These are phyloP conservation scores for Aspergillus ellipticus DNA, from an alignment of 495 filamentous ascomycete species.

Conservation along the genomic window DNA sequence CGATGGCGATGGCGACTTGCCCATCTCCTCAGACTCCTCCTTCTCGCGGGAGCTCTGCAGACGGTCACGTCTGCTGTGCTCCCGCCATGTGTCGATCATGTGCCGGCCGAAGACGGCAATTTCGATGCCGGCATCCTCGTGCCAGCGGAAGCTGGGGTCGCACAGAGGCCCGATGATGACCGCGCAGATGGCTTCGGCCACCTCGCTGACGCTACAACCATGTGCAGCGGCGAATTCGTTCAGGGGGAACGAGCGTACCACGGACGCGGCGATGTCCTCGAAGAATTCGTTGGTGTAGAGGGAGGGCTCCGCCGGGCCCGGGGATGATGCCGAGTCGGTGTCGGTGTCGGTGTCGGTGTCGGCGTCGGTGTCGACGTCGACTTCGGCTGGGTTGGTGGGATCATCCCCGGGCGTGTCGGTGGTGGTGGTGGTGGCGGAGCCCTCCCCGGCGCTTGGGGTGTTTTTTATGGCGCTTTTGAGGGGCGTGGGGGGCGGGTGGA, in stretches of 20 bases:
- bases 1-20: no score
- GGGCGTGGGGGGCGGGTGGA: no score
- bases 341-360: background rate
- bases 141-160: constrained; percentile 3
- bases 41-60: background rate
- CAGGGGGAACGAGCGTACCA: constrained; percentile 18
- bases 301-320: background rate
- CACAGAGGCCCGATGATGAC: constrained; percentile 19
- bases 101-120: constrained; percentile 12
- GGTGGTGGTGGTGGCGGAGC: background rate
- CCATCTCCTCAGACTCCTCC: background rate
- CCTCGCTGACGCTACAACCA: constrained; percentile 11
- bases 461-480: no score
- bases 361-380: background rate
- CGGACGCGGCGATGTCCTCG: constrained; percentile 12
- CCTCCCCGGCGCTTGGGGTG: no score
- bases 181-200: constrained; percentile 14
- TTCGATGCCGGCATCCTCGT: background rate
- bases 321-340: background rate
- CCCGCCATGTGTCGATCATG: constrained; percentile 16
- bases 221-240: constrained; percentile 16
- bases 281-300: constrained; percentile 21
- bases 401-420: no score
- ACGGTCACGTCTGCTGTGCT: background rate
- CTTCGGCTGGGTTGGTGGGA: no score